Percentiles rank a stretch among this genome's conserved stretches.
Conservation (phyloP, 2,329 filamentous ascomycete genomes). For the Dothistroma septosporum region DNA sequence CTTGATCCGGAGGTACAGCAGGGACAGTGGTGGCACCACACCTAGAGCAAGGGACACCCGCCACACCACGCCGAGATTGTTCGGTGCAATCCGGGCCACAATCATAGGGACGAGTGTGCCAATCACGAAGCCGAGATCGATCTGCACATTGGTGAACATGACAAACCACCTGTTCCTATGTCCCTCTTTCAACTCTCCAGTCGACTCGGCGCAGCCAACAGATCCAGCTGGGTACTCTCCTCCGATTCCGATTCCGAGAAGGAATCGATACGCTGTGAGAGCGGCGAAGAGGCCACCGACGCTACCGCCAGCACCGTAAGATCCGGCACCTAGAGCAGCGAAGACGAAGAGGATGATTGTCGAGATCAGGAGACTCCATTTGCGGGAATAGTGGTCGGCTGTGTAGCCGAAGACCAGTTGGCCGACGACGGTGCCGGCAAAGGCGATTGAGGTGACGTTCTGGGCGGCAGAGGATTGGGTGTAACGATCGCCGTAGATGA, state of each 20-base stretch:
- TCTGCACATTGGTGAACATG: conserved; percentile 82
- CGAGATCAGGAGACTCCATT: conserved; percentile 73
- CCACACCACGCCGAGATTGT: conserved; percentile 73
- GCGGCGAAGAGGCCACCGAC: conserved; percentile 69
- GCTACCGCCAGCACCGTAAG: conserved; percentile 69
- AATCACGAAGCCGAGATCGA: conserved; percentile 78
- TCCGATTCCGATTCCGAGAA: conserved; percentile 53
- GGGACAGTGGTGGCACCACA: conserved; percentile 67
- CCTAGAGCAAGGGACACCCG: conserved; percentile 75
- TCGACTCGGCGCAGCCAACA: conserved; percentile 79
- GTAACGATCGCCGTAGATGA: conserved; percentile 68
- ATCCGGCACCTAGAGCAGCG: conserved; percentile 70
- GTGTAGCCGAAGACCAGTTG: conserved; percentile 77
- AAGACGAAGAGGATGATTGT: conserved; percentile 83
- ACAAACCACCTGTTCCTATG: conserved; percentile 78
- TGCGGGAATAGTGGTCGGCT: conserved; percentile 79
- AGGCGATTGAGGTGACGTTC: conserved; percentile 72
- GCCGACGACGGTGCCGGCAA: conserved; percentile 79
- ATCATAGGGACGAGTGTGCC: conserved; percentile 73
- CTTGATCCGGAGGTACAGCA: conserved; percentile 67
- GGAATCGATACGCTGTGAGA: conserved; percentile 78
- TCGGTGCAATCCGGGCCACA: conserved; percentile 36
- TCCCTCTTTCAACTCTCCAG: conserved; percentile 73
- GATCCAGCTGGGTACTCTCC: conserved; percentile 78
- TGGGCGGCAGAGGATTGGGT: conserved; percentile 62